phyloP scores from a whole-genome alignment of 805 yeast species.

The Clavispora santaluciae region DNA sequence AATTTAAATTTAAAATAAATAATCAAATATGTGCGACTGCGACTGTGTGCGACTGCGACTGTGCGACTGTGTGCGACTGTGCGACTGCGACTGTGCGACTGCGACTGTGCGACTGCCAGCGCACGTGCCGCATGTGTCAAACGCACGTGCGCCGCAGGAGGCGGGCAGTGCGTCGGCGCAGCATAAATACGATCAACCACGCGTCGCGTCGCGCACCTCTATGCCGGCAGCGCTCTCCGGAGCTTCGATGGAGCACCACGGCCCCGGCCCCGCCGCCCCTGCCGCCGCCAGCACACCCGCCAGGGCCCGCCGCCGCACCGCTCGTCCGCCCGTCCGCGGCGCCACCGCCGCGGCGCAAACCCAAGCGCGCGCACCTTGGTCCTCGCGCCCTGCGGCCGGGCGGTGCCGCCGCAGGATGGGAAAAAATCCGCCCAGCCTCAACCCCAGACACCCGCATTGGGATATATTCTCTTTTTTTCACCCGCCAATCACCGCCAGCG shows the following conservation, averaged over 20 bases:
- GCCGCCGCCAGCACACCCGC: too few relatives aligned
- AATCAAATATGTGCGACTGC: too few relatives aligned
- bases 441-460: not conserved
- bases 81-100: too few relatives aligned
- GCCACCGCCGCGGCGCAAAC: not conserved
- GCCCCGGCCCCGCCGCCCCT: not conserved
- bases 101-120: too few relatives aligned
- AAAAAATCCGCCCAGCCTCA: not conserved
- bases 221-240: not conserved
- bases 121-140: not conserved
- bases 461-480: not conserved
- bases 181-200: slow-evolving; percentile 1
- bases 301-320: too few relatives aligned
- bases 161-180: not conserved
- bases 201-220: not conserved
- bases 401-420: not conserved
- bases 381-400: too few relatives aligned
- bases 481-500: slow-evolving; percentile 2
- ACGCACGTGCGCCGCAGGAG: not conserved
- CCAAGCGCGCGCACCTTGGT: not conserved
- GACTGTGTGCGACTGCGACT: too few relatives aligned
- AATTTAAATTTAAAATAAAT: too few relatives aligned
- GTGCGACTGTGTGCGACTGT: too few relatives aligned
- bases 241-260: not conserved
- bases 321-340: too few relatives aligned